Evolutionary conservation across 306 rosid genomes (phyloP).

Genomic region (Citrullus mucosospermus): DNA sequence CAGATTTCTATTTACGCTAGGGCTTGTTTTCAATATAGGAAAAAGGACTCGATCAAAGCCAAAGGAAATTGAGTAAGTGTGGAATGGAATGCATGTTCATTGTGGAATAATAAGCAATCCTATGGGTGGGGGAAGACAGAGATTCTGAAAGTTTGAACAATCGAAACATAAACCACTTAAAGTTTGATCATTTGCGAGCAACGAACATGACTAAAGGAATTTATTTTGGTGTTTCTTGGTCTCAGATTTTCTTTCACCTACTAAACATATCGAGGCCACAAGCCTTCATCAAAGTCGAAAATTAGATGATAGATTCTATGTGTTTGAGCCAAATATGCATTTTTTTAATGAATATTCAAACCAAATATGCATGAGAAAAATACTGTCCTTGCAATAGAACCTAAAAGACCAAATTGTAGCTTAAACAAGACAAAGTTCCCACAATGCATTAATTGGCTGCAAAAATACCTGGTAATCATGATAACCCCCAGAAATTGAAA

Average conservation of each 20-base stretch:
- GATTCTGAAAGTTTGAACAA: neutral
- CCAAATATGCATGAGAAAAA: neutral
- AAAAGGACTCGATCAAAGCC: too few species aligned
- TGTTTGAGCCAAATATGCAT: neutral
- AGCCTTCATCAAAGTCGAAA: neutral
- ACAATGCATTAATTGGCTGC: neutral
- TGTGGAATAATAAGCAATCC: neutral
- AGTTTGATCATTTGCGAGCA: neutral
- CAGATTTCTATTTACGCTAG: too few species aligned
- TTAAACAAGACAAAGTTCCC: neutral
- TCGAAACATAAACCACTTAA: neutral
- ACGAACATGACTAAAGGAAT: neutral
- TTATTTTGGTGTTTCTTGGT: neutral
- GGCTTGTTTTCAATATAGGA: too few species aligned
- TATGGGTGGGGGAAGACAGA: neutral
- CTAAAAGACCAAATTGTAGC: neutral
- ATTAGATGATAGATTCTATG: neutral
- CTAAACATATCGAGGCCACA: neutral
- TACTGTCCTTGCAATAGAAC: neutral
- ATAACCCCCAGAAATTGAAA: slow-evolving; percentile 83
- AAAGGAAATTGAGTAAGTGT: too few species aligned
- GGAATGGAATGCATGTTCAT: too few species aligned
- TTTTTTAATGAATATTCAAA: neutral
- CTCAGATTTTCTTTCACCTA: neutral
- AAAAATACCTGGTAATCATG: slow-evolving; percentile 78